Base-by-base conservation (phyloP, 1,139 yeast genomes). In the Geotrichum siamense region DNA sequence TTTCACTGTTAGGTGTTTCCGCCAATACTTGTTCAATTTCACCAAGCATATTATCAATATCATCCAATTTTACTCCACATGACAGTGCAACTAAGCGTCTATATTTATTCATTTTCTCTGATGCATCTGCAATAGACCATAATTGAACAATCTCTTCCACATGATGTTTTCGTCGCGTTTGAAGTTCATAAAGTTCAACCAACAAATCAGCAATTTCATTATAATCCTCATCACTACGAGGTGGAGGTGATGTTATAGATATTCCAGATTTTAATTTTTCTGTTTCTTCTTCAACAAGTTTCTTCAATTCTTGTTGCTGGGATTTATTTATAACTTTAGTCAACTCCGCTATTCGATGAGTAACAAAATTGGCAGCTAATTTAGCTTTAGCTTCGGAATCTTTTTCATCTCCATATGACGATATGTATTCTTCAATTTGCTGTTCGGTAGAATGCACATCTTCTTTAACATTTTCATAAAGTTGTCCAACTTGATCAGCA, bases 11-110 rank as follows among this genome's bases (percentile, higher is more conserved):
- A 9, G 50, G 45, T 12, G 41, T 35, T 36, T 58, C 64, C 16
- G 52, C 42, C 38, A 65, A 47, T 1, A 71, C 72, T 44, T 69
- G 69, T 41, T 68, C 78, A 29, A 79, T 75, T 29, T 78, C 84
- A 49, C 75, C 78, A 41, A 79, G 60, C 45, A 78, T 63, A n/a
- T 80, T 76, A 57, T 86, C 95, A 48, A 89, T 81, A 51, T 83
- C 91, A 48, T 84, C 94, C 26, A 79, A 72, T 46, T 78, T 76
- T 48, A 86, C 72, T 2, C 86, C 94, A 55, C 96, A 86, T 48
- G 93, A 82, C 50, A 80, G 73, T 42, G 95, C 79, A 38, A 91
- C 79, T 52, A 91, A 70, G 56, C 78, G 78, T 53, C 94, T 74
- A 66, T 87, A 89, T 57, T 85, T 82, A 59, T 79, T 76, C 76